A percentile compares a stretch with the other conserved stretches of the same genome.
These are phyloP conservation scores for Micractinium sp. DNA, from an alignment of 139 green algal species.

Conservation along the genomic window DNA sequence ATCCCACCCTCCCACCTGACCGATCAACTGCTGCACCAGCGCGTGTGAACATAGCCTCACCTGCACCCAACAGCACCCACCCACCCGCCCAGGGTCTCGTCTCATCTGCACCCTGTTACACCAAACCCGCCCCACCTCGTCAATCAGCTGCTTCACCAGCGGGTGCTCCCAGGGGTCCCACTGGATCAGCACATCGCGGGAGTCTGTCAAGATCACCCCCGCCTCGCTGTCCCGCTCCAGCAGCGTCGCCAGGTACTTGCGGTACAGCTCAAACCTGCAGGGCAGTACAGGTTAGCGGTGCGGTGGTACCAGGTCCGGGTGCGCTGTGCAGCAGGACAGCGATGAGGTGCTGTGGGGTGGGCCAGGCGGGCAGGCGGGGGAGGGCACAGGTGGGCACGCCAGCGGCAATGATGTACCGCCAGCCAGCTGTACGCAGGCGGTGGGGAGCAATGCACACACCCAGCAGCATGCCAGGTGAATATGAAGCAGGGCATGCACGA, in stretches of 20 bases:
- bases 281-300: too few relatives aligned
- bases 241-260: neutral
- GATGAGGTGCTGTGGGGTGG: neutral
- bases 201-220: conserved; percentile 28
- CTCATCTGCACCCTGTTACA: too few relatives aligned
- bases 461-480: too few relatives aligned
- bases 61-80: neutral
- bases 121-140: neutral
- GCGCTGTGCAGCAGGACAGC: neutral
- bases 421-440: too few relatives aligned
- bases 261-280: conserved; percentile 36
- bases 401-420: too few relatives aligned
- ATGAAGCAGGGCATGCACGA: too few relatives aligned
- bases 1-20: too few relatives aligned
- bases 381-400: too few relatives aligned
- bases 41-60: neutral
- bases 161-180: conserved; percentile 20
- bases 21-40: neutral
- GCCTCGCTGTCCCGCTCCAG: conserved; percentile 25
- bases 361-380: too few relatives aligned
- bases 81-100: too few relatives aligned
- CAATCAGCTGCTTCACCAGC: conserved; percentile 20
- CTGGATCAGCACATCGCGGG: conserved; percentile 19
- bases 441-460: too few relatives aligned
- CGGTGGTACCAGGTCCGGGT: too few relatives aligned